A percentile compares a stretch with the other conserved stretches of the same genome.
Evolutionary conservation across 768 basidiomycete genomes (phyloP).

Genomic region (Panaeolus papilionaceus): DNA sequence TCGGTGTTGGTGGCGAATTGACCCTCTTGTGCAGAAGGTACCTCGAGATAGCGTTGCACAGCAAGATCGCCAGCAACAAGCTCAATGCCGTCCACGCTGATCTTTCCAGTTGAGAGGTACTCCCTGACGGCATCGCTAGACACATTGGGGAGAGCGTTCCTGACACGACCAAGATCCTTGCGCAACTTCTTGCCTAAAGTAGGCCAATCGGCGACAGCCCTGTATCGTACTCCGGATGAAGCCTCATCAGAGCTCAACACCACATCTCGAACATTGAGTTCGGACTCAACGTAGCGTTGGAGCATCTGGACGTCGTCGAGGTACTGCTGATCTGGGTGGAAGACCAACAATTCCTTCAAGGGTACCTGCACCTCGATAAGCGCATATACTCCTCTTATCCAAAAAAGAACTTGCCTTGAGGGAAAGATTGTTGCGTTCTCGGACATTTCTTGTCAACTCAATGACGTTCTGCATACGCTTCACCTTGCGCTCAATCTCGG

Average conservation of each 20-base stretch:
- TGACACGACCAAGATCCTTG: constrained; percentile 89
- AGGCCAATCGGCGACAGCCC: constrained; percentile 94
- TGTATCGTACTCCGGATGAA: constrained; percentile 87
- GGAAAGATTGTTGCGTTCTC: constrained; percentile 85
- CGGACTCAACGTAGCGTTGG: constrained; percentile 88
- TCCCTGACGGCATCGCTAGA: constrained; percentile 83
- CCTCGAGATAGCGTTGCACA: constrained; percentile 90
- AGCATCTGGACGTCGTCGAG: constrained; percentile 85
- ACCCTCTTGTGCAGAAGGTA: constrained; percentile 62
- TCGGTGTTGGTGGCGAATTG: constrained; percentile 88
- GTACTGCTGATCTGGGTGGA: constrained; percentile 88
- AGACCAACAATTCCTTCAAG: constrained; percentile 89
- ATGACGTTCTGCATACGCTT: constrained; percentile 95
- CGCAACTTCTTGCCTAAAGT: constrained; percentile 92
- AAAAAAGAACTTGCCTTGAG: constrained; percentile 71
- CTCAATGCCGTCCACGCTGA: constrained; percentile 89
- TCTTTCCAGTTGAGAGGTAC: constrained; percentile 75
- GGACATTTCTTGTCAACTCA: constrained; percentile 86
- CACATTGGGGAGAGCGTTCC: constrained; percentile 83
- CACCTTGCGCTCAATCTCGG: constrained; percentile 91
- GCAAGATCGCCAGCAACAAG: constrained; percentile 90
- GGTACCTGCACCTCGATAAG: constrained; percentile 67
- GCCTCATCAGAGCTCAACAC: constrained; percentile 90
- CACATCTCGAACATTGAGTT: constrained; percentile 93
- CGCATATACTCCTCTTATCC: constrained; percentile 3